Evolutionary conservation across 768 basidiomycete genomes (phyloP).

Genomic region (Mycena rebaudengoi): DNA sequence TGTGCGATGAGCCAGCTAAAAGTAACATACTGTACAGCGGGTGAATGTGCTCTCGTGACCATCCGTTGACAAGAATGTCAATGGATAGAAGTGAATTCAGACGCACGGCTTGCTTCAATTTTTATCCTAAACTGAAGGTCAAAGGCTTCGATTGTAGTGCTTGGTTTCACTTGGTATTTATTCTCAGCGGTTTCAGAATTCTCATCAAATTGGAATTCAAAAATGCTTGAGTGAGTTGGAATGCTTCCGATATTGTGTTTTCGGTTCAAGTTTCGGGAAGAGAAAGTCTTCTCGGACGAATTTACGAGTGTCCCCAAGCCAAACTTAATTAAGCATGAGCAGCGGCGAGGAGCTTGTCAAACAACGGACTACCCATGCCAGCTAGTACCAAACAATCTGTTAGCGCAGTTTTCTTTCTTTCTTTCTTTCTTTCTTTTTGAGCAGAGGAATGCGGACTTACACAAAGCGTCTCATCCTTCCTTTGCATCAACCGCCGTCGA

Average conservation of each 20-base stretch:
- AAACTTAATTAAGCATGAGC: background rate
- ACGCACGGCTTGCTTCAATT: constrained; percentile 4
- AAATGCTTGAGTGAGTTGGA: background rate
- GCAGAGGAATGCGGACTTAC: no score
- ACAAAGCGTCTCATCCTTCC: no score
- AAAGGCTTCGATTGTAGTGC: constrained; percentile 2
- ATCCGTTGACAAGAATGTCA: background rate
- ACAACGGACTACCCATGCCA: constrained; percentile 3
- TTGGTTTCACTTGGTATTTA: constrained; percentile 1
- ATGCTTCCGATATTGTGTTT: background rate
- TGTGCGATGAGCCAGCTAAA: constrained; percentile 1
- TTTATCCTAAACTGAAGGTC: background rate
- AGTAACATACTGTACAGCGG: constrained; percentile 7
- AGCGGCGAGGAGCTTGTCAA: constrained; percentile 3
- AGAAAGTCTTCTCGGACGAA: background rate
- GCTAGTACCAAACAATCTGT: no score
- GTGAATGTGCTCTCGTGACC: constrained; percentile 6
- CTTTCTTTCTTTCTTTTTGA: no score
- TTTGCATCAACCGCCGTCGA: no score
- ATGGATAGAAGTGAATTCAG: constrained; percentile 1
- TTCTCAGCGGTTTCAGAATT: background rate
- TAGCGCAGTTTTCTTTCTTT: no score
- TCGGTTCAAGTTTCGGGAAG: background rate
- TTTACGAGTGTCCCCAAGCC: background rate
- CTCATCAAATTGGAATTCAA: background rate